Percentiles rank a stretch among this genome's conserved stretches.
phyloP scores from a whole-genome alignment of 2,329 filamentous ascomycete genomes.

The Verticillium zaregamsianum region DNA sequence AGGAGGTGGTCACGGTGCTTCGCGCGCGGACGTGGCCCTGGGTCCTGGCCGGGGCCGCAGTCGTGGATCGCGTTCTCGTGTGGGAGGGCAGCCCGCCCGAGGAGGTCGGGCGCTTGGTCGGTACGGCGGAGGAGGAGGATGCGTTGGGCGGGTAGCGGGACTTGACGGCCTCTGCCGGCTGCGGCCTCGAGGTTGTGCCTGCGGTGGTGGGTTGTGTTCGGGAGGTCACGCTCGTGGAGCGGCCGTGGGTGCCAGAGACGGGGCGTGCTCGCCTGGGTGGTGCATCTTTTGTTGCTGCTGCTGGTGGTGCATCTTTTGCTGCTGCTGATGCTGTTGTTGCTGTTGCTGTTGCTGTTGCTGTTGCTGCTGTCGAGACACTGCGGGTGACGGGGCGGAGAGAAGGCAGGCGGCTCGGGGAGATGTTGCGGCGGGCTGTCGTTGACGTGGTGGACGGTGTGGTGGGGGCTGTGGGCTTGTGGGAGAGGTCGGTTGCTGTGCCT shows the following conservation, averaged over 20 bases:
- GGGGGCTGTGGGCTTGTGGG: conserved; percentile 1
- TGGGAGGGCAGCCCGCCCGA: conserved; percentile 19
- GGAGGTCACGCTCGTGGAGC: neutral
- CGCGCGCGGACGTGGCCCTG: conserved; percentile 32
- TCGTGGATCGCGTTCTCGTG: conserved; percentile 1
- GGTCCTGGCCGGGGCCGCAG: conserved; percentile 10
- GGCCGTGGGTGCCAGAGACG: neutral
- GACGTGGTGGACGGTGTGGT: neutral
- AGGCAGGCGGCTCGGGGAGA: conserved; percentile 10
- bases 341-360: conserved; percentile 7
- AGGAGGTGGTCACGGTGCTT: conserved; percentile 30
- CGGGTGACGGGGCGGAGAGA: conserved; percentile 4
- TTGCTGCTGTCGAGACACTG: conserved; percentile 7
- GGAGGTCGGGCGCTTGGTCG: conserved; percentile 19
- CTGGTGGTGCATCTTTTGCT: neutral
- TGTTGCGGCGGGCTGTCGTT: neutral
- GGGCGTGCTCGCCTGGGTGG: neutral
- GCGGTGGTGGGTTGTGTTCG: conserved; percentile 5
- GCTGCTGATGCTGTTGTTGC: neutral
- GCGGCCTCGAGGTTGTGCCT: conserved; percentile 4
- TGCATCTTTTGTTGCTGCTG: neutral
- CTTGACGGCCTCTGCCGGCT: neutral
- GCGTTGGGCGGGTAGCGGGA: conserved; percentile 7
- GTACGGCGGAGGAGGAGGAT: conserved; percentile 7
- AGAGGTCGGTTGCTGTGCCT: conserved; percentile 14